Base-by-base conservation (phyloP, 768 basidiomycete species). In the Clitopilus passeckerianus region DNA sequence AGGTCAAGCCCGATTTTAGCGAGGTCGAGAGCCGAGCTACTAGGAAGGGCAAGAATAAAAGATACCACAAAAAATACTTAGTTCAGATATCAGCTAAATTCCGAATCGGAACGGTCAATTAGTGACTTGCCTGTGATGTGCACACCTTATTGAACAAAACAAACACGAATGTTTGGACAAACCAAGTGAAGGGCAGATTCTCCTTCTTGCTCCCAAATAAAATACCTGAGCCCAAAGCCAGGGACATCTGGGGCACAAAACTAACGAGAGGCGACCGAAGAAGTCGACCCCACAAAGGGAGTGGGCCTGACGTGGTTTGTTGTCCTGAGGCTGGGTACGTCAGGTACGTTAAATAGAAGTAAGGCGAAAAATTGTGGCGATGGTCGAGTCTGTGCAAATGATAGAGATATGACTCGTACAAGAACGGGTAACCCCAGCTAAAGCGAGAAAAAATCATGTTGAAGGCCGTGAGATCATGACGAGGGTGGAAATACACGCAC, bases 81-180 rank as follows among this genome's bases (percentile, higher is more conserved):
- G 35, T 14, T 7, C 24, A 24, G 15, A 58, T 24, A 41, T 27
- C 60, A n/a, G 27, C 44, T n/a, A 16, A n/a, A 34, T 53, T 54
- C 30, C 57, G 27, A 50, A n/a, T 57, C 14, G 54, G 56, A 18
- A 54, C 30, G 30, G 34, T 50, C 34, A 55, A 24, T 54, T 53
- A 53, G 34, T 12, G 1, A 68, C 69, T 50, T 64, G 91, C 93
- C 80, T 96, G 94, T 0, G 95, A 97, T 0, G 97, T 99, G 81
- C 95, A 97, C 55, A 99, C 97, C 72, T 96, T 95, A 72, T 98
- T 99, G 77, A 98, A 96, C 7, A 93, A 74, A n/a, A 98, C 95
- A 67, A 99, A 98, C 0, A 83, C 75, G 35, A 82, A 81, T 1
- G 97, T 98, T 72, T 98, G 95, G 12, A 95, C 80, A 68, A 97